Conservation (phyloP, 1,284 basidiomycete species). For the Tilletia horrida region DNA sequence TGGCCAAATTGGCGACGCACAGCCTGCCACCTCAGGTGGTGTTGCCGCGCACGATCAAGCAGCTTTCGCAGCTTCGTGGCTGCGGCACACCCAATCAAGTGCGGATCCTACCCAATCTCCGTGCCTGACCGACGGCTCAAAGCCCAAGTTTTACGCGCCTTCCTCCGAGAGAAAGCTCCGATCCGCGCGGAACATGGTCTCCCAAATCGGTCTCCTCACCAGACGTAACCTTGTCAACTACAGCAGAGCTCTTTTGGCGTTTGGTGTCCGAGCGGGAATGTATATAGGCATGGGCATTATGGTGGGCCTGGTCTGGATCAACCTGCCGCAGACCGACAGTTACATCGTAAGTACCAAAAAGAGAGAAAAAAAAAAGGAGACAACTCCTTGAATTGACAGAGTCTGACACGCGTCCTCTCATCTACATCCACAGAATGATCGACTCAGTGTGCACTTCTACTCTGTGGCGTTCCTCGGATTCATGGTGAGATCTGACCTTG, state of each 20-base stretch:
- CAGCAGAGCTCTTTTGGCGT: conserved; percentile 62
- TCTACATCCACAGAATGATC: conserved; percentile 36
- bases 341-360: conserved; percentile 41
- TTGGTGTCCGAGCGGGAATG: conserved; percentile 65
- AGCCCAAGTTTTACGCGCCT: not conserved
- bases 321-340: conserved; percentile 56
- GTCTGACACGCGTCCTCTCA: no score
- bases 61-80: no score
- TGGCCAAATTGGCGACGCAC: no score
- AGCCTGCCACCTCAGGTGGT: no score
- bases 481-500: conserved; percentile 38
- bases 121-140: no score
- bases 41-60: no score
- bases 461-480: conserved; percentile 65
- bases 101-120: no score
- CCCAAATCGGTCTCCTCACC: conserved; percentile 20
- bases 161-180: not conserved
- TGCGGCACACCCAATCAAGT: no score
- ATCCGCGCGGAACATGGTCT: no score
- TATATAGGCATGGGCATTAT: conserved; percentile 57
- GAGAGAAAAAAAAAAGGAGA: not conserved
- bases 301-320: conserved; percentile 65
- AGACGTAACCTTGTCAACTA: conserved; percentile 39
- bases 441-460: conserved; percentile 47
- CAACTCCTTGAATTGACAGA: not conserved